phyloP scores from a whole-genome alignment of 176 grass and related monocot genomes.

The Oryza officinalis region DNA sequence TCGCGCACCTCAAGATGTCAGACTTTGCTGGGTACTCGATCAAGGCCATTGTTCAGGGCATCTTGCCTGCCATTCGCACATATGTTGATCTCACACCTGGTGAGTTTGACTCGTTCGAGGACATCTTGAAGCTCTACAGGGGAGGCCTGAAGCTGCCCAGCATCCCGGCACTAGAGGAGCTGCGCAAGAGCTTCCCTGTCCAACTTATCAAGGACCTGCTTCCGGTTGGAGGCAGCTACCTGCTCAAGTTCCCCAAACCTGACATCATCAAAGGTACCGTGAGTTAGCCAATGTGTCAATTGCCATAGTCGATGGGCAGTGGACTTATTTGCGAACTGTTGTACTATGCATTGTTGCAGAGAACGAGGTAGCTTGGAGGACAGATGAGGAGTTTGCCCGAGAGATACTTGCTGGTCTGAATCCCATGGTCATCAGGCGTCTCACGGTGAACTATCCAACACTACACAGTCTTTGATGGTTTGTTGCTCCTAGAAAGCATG shows the following conservation, averaged over 20 bases:
- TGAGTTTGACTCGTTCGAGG: constrained; percentile 69
- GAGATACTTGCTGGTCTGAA: constrained; percentile 68
- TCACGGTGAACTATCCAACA: constrained; percentile 29
- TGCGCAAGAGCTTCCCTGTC: constrained; percentile 46
- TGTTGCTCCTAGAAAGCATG: background rate
- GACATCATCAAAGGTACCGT: constrained; percentile 54
- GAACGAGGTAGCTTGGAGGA: constrained; percentile 57
- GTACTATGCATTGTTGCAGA: constrained; percentile 5
- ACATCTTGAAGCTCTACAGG: constrained; percentile 57
- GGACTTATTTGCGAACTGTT: background rate
- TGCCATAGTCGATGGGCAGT: background rate
- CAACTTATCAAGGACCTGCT: constrained; percentile 67
- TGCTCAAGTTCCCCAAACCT: constrained; percentile 60
- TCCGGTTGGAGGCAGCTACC: constrained; percentile 43
- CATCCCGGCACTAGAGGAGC: constrained; percentile 42
- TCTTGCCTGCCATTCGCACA: constrained; percentile 51
- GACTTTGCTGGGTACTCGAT: constrained; percentile 59
- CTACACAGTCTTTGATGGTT: background rate
- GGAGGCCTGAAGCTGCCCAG: constrained; percentile 55
- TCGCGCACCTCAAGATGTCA: constrained; percentile 64
- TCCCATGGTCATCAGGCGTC: constrained; percentile 51
- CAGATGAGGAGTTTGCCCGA: constrained; percentile 66
- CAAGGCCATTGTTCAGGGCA: constrained; percentile 49
- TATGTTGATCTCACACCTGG: constrained; percentile 40
- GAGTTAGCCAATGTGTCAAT: background rate